phyloP scores from a whole-genome alignment of 805 yeast genomes.

The Pichia occidentalis region DNA sequence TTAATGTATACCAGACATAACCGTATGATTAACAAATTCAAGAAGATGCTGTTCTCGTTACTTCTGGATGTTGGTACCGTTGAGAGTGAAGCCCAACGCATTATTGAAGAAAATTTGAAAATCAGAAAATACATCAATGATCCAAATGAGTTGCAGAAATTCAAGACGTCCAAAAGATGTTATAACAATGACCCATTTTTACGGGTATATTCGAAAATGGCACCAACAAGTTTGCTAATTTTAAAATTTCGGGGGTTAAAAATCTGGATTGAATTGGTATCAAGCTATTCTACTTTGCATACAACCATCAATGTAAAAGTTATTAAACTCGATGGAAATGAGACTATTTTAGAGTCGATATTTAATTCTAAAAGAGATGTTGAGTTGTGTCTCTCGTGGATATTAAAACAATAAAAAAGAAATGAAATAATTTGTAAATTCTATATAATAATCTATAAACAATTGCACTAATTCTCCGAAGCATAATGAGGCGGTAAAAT shows the following conservation, averaged over 20 bases:
- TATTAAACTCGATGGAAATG: constrained; percentile 25
- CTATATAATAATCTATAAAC: not conserved
- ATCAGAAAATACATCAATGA: constrained; percentile 19
- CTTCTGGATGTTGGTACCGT: constrained; percentile 13
- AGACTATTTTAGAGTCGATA: constrained; percentile 35
- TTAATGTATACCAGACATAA: constrained; percentile 56
- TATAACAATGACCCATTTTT: constrained; percentile 18
- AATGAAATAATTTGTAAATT: not conserved
- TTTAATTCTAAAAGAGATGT: constrained; percentile 48
- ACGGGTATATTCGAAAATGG: constrained; percentile 20
- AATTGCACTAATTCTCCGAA: no score
- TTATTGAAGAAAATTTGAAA: constrained; percentile 14
- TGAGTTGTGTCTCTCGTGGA: constrained; percentile 52
- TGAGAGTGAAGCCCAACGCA: constrained; percentile 18
- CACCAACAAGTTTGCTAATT: constrained; percentile 18
- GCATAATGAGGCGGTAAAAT: no score
- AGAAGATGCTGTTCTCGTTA: constrained; percentile 20
- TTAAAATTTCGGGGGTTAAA: constrained; percentile 4
- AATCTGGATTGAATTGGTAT: constrained; percentile 13
- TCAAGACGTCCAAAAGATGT: constrained; percentile 1
- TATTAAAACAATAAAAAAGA: constrained; percentile 7
- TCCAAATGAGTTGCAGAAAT: constrained; percentile 11
- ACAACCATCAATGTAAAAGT: constrained; percentile 14
- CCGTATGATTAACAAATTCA: constrained; percentile 32
- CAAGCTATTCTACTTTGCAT: constrained; percentile 14